These are phyloP conservation scores for Citropsis articulata DNA, from an alignment of 345 rosid genomes.

Conservation along the genomic window DNA sequence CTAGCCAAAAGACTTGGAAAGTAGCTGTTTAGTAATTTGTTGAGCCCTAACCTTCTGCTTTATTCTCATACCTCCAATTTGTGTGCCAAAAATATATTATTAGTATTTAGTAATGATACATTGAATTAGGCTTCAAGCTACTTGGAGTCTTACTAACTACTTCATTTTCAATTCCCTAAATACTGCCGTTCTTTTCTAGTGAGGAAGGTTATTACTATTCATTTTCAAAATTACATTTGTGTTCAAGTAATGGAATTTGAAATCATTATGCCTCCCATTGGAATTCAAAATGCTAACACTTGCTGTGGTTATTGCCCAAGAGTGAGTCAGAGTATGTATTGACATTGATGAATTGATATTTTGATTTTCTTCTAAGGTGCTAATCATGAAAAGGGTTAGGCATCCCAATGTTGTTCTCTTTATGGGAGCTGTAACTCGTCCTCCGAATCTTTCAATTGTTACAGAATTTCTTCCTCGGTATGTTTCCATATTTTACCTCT, in stretches of 20 bases:
- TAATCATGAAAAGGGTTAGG: slow-evolving; percentile 77
- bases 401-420: slow-evolving; percentile 99
- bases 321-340: not conserved
- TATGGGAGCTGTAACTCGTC: slow-evolving; percentile 97
- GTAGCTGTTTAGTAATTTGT: not conserved
- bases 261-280: not conserved
- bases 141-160: not conserved
- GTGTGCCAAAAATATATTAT: not conserved
- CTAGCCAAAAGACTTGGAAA: not conserved
- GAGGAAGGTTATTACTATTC: not conserved
- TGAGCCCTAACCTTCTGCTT: not conserved
- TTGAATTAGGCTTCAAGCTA: not conserved
- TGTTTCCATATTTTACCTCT: slow-evolving; percentile 7
- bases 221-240: not conserved
- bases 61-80: not conserved
- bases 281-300: not conserved
- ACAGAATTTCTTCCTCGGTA: slow-evolving; percentile 96
- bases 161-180: not conserved
- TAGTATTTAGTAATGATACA: not conserved
- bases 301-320: not conserved
- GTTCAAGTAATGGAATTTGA: not conserved
- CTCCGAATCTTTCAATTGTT: slow-evolving; percentile 89
- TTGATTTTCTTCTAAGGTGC: slow-evolving; percentile 46
- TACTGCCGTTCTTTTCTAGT: not conserved
- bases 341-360: slow-evolving; percentile 6